These are phyloP conservation scores for Eutreptiella sp. DNA, from an alignment of 208 protist genomes.

Conservation along the genomic window DNA sequence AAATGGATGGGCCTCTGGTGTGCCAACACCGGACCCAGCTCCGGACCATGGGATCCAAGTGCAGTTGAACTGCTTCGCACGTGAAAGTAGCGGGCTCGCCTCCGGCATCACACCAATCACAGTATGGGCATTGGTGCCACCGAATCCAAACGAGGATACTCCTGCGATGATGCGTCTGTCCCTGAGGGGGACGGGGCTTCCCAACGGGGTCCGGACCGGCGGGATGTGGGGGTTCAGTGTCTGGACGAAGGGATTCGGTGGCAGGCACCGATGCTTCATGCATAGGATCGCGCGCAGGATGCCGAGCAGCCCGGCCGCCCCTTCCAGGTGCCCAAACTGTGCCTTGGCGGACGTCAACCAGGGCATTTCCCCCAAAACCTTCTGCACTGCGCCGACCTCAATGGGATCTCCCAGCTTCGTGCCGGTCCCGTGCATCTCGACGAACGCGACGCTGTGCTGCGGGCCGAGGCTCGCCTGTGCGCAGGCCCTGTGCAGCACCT, in stretches of 20 bases:
- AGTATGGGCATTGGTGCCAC: slow-evolving; percentile 18
- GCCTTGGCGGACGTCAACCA: slow-evolving; percentile 32
- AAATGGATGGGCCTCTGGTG: no score
- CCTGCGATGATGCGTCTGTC: neutral
- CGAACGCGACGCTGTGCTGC: slow-evolving; percentile 22
- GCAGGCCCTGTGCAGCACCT: slow-evolving; percentile 19
- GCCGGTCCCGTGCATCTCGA: slow-evolving; percentile 44
- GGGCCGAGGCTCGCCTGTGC: slow-evolving; percentile 18
- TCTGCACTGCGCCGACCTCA: slow-evolving; percentile 17
- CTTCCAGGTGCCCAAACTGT: slow-evolving; percentile 31
- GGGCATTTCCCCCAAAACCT: neutral
- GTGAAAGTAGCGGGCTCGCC: no score
- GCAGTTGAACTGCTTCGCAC: no score
- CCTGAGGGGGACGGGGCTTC: no score
- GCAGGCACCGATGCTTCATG: no score
- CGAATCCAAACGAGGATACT: slow-evolving; percentile 9
- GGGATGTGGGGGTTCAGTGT: no score
- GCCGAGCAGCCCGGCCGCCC: slow-evolving; percentile 26
- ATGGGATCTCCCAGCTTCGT: slow-evolving; percentile 41
- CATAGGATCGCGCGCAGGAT: no score
- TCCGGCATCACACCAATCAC: no score
- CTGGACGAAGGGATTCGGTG: no score
- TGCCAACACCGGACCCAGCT: no score
- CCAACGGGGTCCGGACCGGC: no score
- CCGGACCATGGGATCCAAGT: no score